Percentiles rank a stretch among this genome's conserved stretches.
These are phyloP conservation scores for Rhizomucor pusillus DNA, from an alignment of 371 early-diverging fungal genomes.

Conservation along the genomic window DNA sequence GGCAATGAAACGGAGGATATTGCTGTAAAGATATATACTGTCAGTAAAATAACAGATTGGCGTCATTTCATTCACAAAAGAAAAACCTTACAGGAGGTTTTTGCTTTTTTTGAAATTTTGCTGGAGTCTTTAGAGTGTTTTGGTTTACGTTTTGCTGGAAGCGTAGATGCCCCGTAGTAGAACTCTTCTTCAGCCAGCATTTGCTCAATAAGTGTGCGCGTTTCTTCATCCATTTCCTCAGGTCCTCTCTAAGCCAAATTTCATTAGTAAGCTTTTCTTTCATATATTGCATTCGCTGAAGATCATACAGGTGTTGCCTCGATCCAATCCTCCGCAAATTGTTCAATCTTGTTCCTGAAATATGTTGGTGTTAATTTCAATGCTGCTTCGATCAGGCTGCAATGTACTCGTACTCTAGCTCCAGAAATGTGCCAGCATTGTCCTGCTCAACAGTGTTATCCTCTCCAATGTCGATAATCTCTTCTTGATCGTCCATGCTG, in stretches of 20 bases:
- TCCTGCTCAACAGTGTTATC: conserved; percentile 31
- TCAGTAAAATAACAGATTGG: not conserved
- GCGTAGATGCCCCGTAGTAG: conserved; percentile 45
- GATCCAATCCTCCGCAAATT: no score
- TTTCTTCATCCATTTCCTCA: conserved; percentile 59
- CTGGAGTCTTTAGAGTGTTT: conserved; percentile 10
- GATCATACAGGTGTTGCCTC: no score
- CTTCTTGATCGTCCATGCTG: not conserved
- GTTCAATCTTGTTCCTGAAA: no score
- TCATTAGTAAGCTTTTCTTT: no score
- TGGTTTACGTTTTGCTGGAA: conserved; percentile 13
- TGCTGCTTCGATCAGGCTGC: no score
- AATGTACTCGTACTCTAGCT: no score
- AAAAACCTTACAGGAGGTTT: conserved; percentile 10
- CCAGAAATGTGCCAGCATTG: no score
- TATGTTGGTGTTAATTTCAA: no score
- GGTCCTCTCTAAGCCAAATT: no score
- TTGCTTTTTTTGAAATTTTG: conserved; percentile 16
- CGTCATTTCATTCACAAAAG: not conserved
- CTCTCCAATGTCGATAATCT: conserved; percentile 11
- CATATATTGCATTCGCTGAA: no score
- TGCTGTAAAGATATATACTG: conserved; percentile 3
- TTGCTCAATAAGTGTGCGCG: conserved; percentile 59
- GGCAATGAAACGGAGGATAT: conserved; percentile 57
- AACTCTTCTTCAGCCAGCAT: conserved; percentile 73